Percentiles rank a stretch among this genome's conserved stretches.
These are phyloP conservation scores for Cucurbita ficifolia DNA, from an alignment of 306 rosid species.

Conservation along the genomic window DNA sequence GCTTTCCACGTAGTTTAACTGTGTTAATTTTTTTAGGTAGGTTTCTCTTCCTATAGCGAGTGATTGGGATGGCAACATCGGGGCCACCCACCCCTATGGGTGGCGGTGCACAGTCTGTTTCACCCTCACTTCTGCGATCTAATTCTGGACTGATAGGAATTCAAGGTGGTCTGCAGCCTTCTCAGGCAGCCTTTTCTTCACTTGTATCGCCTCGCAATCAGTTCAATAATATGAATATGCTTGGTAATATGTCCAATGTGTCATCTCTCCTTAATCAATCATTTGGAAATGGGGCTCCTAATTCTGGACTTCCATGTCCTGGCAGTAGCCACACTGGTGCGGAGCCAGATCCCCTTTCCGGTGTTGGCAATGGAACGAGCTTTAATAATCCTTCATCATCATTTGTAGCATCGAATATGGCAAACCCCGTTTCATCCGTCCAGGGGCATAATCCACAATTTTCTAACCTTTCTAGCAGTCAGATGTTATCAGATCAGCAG, in stretches of 20 bases:
- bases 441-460: slow-evolving; percentile 79
- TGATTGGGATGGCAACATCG: slow-evolving; percentile 56
- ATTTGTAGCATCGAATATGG: slow-evolving; percentile 49
- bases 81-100: slow-evolving; percentile 86
- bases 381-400: slow-evolving; percentile 47
- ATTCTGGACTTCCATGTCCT: slow-evolving; percentile 56
- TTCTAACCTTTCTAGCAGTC: slow-evolving; percentile 53
- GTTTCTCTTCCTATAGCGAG: slow-evolving; percentile 26
- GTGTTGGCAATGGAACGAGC: slow-evolving; percentile 59
- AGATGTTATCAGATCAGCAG: slow-evolving; percentile 62
- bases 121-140: slow-evolving; percentile 67
- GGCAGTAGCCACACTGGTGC: slow-evolving; percentile 59
- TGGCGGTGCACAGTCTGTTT: slow-evolving; percentile 74
- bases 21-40: slow-evolving; percentile 31
- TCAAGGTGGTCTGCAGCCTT: slow-evolving; percentile 68
- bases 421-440: slow-evolving; percentile 48
- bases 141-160: slow-evolving; percentile 80
- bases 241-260: slow-evolving; percentile 66
- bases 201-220: slow-evolving; percentile 71
- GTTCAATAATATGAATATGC: slow-evolving; percentile 55
- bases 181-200: slow-evolving; percentile 52
- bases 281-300: slow-evolving; percentile 56
- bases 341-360: slow-evolving; percentile 57
- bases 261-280: slow-evolving; percentile 73
- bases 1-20: slow-evolving; percentile 24